phyloP scores from a whole-genome alignment of 192 early-diverging fungal species.

The Polychytrium aggregatum region DNA sequence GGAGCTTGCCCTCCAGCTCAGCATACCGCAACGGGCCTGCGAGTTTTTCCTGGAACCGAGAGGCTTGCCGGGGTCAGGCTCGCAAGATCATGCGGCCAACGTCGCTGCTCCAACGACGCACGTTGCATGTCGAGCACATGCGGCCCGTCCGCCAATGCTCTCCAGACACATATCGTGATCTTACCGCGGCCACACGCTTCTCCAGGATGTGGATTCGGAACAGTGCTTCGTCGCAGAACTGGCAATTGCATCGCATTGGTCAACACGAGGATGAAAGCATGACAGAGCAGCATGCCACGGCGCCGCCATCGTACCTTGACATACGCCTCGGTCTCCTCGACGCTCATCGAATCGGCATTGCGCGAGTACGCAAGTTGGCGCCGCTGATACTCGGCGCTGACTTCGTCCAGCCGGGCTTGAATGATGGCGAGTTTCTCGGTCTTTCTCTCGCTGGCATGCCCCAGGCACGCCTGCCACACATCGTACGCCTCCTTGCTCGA shows the following conservation, averaged over 20 bases:
- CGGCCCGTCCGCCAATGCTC: not conserved
- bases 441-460: constrained; percentile 34
- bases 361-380: constrained; percentile 38
- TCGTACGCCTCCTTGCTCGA: constrained; percentile 27
- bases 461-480: constrained; percentile 41
- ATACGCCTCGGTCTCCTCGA: constrained; percentile 48
- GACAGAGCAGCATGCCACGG: too few relatives aligned
- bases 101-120: not conserved
- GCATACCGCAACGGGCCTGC: constrained; percentile 36
- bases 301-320: too few relatives aligned
- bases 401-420: constrained; percentile 40
- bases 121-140: not conserved
- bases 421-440: constrained; percentile 51
- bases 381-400: constrained; percentile 41
- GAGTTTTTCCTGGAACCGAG: constrained; percentile 37
- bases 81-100: not conserved
- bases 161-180: not conserved
- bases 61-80: not conserved
- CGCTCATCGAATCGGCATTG: constrained; percentile 46
- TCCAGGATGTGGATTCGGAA: constrained; percentile 50
- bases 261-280: too few relatives aligned
- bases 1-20: constrained; percentile 32
- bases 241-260: too few relatives aligned
- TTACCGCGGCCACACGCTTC: constrained; percentile 47
- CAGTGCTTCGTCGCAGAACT: constrained; percentile 45